Percentiles rank a stretch among this genome's conserved stretches.
phyloP scores from a whole-genome alignment of 768 basidiomycete genomes.

The Lactifluus hygrophoroides region DNA sequence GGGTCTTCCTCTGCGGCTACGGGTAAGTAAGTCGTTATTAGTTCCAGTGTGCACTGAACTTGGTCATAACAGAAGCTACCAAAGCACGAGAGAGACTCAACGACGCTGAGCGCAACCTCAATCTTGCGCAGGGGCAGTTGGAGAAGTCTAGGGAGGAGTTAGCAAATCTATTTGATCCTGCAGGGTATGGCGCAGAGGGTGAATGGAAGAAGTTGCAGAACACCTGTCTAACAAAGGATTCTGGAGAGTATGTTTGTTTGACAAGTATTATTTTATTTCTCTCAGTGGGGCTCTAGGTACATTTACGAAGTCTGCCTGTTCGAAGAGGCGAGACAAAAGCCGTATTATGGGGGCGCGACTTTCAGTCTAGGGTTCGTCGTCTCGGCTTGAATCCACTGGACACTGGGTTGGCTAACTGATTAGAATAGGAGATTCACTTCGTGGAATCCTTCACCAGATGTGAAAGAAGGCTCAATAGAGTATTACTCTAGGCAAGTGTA shows the following conservation, averaged over 20 bases:
- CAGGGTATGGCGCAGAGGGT: constrained; percentile 68
- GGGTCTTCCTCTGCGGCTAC: constrained; percentile 31
- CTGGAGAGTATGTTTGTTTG: constrained; percentile 73
- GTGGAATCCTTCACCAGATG: constrained; percentile 63
- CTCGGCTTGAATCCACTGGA: neutral
- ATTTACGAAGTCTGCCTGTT: constrained; percentile 94
- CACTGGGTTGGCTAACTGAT: neutral
- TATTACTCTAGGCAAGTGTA: constrained; percentile 83
- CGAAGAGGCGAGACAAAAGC: constrained; percentile 78
- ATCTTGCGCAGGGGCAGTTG: constrained; percentile 42
- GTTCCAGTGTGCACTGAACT: neutral
- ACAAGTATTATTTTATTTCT: neutral
- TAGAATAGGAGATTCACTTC: constrained; percentile 56
- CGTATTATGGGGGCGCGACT: constrained; percentile 64
- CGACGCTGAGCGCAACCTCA: constrained; percentile 55
- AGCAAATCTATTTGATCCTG: constrained; percentile 51
- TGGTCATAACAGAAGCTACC: constrained; percentile 39
- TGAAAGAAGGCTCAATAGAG: constrained; percentile 50
- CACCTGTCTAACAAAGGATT: constrained; percentile 68
- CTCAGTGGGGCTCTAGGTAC: constrained; percentile 46
- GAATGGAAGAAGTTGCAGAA: constrained; percentile 96
- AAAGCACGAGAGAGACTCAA: constrained; percentile 54
- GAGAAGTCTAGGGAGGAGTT: constrained; percentile 50
- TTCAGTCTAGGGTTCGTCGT: constrained; percentile 74
- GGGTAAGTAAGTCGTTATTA: constrained; percentile 27